Base-by-base conservation (phyloP, 306 rosid species). In the Hippophae tibetana region DNA sequence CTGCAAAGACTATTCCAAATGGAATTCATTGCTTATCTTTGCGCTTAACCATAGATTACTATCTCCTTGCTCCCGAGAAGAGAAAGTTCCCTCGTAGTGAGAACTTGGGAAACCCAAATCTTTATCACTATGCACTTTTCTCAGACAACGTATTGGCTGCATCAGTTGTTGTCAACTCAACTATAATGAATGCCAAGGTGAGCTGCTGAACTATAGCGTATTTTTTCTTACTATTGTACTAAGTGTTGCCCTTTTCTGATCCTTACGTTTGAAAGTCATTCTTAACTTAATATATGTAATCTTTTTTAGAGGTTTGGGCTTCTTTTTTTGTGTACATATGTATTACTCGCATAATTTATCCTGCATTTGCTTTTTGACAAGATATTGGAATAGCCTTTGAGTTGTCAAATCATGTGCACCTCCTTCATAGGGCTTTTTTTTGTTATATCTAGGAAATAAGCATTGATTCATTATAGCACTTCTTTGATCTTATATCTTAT, bases 71-170 rank as follows among this genome's bases (percentile, higher is more conserved):
- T 61, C 77, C 68, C 27, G 97, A 80, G 65, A 84, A 86, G 74
- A 84, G 94, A 63, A 79, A 77, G 66, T 86, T 88, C 75, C 95
- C 95, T 5, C 48, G 69, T 77, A 89, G 85, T 44, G 97, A 88
- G 78, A 93, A 84, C 68, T 74, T 93, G 75, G 95, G 86, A 69
- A 77, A 88, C 77, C 84, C 94, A 52, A 69, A 49, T 64, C 81
- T 93, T 46, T 76, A 86, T 71, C 97, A 93, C 82, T 88, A 93
- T 58, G 94, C 97, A 38, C 80, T 93, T 66, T 93, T 89, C 77
- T 86, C 97, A 10, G 99, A 93, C 82, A 93, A 93, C 54, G 97
- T 93, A 71, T 74, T 93, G 90, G 99, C 95, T 71, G 94, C 97
- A 55, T 88, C 95, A 6, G 95, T 93, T 7, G 95, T 93, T 55